Conservation (phyloP, 2,329 filamentous ascomycete genomes). For the Trichophyton simii region DNA sequence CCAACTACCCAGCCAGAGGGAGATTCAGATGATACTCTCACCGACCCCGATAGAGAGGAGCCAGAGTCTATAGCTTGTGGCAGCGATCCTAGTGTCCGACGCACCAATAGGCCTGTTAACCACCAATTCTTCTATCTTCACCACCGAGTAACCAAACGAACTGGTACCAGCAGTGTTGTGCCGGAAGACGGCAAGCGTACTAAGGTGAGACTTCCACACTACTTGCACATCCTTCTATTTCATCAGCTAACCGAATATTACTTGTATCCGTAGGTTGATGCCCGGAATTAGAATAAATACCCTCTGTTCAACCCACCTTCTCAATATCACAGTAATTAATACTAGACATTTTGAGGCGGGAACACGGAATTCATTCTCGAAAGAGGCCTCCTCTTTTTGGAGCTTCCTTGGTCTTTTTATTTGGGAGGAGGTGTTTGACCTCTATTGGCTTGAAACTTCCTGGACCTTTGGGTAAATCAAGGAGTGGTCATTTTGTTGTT, state of each 20-base stretch:
- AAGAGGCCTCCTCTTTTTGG: background rate
- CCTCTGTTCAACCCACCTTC: background rate
- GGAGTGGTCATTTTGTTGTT: background rate
- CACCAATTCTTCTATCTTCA: conserved; percentile 1
- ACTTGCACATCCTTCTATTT: background rate
- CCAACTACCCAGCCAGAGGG: background rate
- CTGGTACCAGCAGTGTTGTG: background rate
- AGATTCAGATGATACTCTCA: background rate
- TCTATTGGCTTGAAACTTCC: background rate
- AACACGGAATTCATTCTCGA: background rate
- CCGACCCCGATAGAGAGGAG: background rate
- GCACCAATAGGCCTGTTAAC: background rate
- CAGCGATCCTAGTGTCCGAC: background rate
- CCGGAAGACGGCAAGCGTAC: background rate
- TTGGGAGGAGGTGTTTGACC: background rate
- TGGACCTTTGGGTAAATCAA: background rate
- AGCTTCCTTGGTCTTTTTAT: background rate
- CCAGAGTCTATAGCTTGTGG: background rate
- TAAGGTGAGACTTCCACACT: background rate
- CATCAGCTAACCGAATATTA: background rate
- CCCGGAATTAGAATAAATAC: too few species aligned
- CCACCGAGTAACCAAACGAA: background rate
- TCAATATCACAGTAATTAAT: background rate
- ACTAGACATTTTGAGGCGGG: background rate
- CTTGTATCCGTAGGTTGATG: background rate